Percentiles rank a stretch among this genome's conserved stretches.
Conservation (phyloP, 2,329 filamentous ascomycete genomes). For the Alternaria dauci region DNA sequence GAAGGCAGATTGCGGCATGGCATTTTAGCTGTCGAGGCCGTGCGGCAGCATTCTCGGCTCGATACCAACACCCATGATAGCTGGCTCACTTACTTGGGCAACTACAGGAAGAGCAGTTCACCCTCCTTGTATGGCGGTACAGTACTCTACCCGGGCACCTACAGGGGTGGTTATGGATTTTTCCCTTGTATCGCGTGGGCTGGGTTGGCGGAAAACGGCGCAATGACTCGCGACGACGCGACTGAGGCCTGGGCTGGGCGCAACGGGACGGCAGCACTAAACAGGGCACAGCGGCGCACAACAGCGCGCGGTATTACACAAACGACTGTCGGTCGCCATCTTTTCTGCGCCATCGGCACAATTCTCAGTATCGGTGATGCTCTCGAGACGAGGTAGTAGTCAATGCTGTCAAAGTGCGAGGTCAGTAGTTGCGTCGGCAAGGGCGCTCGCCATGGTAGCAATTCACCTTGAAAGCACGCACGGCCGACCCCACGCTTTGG, state of each 20-base stretch:
- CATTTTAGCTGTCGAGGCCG: constrained; percentile 1
- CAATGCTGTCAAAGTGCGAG: not conserved
- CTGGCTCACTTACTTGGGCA: too few species aligned
- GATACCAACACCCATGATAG: not conserved
- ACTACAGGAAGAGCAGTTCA: too few species aligned
- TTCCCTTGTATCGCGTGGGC: too few species aligned
- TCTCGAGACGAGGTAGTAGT: not conserved
- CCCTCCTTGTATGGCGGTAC: too few species aligned
- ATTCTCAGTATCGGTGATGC: not conserved
- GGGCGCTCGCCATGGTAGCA: not conserved
- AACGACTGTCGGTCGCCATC: constrained; percentile 6
- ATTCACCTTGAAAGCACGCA: constrained; percentile 13
- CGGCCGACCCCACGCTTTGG: constrained; percentile 13
- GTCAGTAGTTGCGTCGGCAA: not conserved
- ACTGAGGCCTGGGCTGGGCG: constrained; percentile 14
- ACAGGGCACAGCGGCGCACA: not conserved
- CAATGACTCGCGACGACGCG: constrained; percentile 16
- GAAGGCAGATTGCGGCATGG: constrained; percentile 27
- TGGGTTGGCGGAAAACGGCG: not conserved
- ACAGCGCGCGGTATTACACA: constrained; percentile 1
- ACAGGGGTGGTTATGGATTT: not conserved
- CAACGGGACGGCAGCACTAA: constrained; percentile 11
- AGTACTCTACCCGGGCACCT: too few species aligned
- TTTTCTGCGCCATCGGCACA: not conserved
- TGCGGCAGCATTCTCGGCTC: constrained; percentile 9